A percentile compares a stretch with the other conserved stretches of the same genome.
Evolutionary conservation across 345 rosid genomes (phyloP).

Genomic region (Capsella bursapastoris): DNA sequence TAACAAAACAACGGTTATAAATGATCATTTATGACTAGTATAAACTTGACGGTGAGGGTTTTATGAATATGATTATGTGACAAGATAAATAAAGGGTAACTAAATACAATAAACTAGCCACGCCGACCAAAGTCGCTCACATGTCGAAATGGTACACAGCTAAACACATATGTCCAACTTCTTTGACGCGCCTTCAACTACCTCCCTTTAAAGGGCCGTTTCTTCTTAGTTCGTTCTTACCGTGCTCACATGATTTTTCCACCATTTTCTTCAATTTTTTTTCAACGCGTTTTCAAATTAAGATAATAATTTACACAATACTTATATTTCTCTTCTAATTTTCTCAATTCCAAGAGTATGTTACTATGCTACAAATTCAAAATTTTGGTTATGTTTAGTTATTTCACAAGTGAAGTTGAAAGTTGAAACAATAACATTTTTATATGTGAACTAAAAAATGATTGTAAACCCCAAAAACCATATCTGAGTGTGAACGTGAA

Average conservation of each 20-base stretch:
- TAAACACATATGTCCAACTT: constrained; percentile 23
- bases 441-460: background rate
- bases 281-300: background rate
- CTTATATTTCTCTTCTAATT: background rate
- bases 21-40: background rate
- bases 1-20: constrained; percentile 29
- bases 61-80: background rate
- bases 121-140: constrained; percentile 44
- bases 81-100: no score
- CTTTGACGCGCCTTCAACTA: constrained; percentile 34
- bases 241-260: background rate
- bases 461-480: background rate
- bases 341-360: background rate
- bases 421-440: background rate
- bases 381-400: background rate
- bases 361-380: background rate
- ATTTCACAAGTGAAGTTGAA: background rate
- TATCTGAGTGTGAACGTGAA: constrained; percentile 22
- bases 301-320: background rate
- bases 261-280: background rate
- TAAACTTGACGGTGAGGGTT: constrained; percentile 12
- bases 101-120: background rate
- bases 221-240: background rate
- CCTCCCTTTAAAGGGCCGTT: constrained; percentile 15
- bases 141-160: constrained; percentile 25